A percentile compares a stretch with the other conserved stretches of the same genome.
phyloP scores from a whole-genome alignment of 345 rosid species.

The Durio zibethinus region DNA sequence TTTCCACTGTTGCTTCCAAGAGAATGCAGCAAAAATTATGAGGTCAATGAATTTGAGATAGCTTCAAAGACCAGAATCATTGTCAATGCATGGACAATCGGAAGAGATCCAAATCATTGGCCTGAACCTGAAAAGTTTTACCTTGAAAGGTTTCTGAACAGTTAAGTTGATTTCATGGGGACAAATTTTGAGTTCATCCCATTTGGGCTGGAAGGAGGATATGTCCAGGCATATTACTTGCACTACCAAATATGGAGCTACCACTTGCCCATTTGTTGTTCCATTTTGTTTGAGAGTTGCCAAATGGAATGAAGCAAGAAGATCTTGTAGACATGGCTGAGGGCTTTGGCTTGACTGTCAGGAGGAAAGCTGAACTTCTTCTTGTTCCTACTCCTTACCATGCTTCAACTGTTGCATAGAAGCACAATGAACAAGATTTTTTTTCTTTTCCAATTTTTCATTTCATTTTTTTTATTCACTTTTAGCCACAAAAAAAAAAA shows the following conservation, averaged over 20 bases:
- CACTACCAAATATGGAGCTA: background rate
- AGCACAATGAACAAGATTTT: no score
- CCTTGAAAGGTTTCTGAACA: background rate
- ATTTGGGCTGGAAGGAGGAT: background rate
- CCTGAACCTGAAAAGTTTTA: background rate
- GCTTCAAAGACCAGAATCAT: background rate
- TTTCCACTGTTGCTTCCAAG: background rate
- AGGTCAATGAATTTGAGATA: background rate
- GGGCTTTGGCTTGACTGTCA: background rate
- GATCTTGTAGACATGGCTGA: constrained; percentile 5
- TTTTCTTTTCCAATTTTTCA: no score
- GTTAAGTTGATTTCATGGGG: background rate
- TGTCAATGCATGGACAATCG: background rate
- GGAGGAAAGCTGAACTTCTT: background rate
- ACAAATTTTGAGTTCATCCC: background rate
- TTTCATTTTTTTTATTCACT: no score
- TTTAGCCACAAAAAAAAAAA: no score
- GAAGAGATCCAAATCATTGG: background rate
- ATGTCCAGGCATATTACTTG: background rate
- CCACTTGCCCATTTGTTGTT: background rate
- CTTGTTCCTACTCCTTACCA: background rate
- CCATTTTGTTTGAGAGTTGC: background rate
- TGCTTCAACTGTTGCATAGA: background rate
- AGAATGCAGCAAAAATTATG: background rate
- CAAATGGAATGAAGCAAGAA: background rate